These are phyloP conservation scores for Fusarium subglutinans DNA, from an alignment of 2,329 filamentous ascomycete species.

Conservation along the genomic window DNA sequence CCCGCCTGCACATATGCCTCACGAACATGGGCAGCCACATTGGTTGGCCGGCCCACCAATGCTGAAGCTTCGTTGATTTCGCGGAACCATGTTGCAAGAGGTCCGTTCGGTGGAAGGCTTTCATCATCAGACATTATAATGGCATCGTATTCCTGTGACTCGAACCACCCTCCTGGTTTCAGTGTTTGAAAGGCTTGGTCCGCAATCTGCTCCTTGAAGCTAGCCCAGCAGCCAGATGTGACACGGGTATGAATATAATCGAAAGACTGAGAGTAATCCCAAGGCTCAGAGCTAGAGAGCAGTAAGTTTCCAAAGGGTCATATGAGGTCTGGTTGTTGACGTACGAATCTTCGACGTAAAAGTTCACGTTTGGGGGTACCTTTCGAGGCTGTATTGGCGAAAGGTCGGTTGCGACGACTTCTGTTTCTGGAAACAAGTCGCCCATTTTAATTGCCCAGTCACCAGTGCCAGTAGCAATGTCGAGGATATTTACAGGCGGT, in stretches of 20 bases:
- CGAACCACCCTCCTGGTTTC: constrained; percentile 63
- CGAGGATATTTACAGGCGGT: constrained; percentile 51
- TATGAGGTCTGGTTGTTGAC: constrained; percentile 18
- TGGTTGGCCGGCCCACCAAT: constrained; percentile 50
- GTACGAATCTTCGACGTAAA: constrained; percentile 73
- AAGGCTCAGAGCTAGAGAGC: constrained; percentile 55
- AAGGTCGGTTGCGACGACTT: constrained; percentile 71
- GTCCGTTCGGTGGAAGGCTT: constrained; percentile 51
- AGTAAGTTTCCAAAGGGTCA: neutral
- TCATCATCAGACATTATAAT: constrained; percentile 55
- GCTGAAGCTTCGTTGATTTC: constrained; percentile 53
- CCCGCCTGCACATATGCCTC: constrained; percentile 57
- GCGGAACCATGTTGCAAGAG: constrained; percentile 52
- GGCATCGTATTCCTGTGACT: constrained; percentile 60
- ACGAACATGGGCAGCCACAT: constrained; percentile 48
- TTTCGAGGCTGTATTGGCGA: constrained; percentile 72
- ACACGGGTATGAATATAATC: constrained; percentile 65
- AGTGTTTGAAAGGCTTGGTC: constrained; percentile 60
- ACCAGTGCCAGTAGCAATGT: constrained; percentile 58
- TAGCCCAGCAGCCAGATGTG: constrained; percentile 60
- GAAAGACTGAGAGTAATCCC: constrained; percentile 63
- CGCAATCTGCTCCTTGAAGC: constrained; percentile 61
- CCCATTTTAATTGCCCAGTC: constrained; percentile 76
- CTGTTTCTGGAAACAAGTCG: constrained; percentile 66
- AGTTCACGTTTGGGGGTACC: constrained; percentile 78